Evolutionary conservation across 345 rosid genomes (phyloP), one percentile per base, ranked within the genome.

Genomic region (Linum usitatissimum): DNA sequence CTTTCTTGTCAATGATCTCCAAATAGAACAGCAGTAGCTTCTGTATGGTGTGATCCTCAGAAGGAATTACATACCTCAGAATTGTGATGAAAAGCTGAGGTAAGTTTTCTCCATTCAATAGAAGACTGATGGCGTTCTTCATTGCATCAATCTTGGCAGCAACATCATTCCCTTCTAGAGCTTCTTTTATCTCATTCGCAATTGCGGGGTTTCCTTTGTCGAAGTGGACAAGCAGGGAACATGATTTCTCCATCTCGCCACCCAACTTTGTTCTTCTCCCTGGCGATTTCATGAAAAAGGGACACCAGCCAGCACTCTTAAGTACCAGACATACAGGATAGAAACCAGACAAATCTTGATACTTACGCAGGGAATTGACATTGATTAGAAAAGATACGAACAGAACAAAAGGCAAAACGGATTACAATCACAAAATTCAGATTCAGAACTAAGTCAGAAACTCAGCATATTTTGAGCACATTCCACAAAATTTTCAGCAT

Each of bases 71-170:
- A 67, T 89, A 92, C 76, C 96, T 78, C 60, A 92, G 84, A 67
- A 92, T 89, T 57, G 96, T 89, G 72, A 92, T 92, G 79, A 92
- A 92, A 18, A 89, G 95, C 65, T 89, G 96, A 9, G 98, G 96
- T 36, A 92, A 68, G 28, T 93, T 83, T 81, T 92, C 98, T 42
- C 96, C 96, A 71, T 89, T 92, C 60, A 92, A 68, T 74, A 89
- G 73, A 62, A 92, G 89, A 90, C 89, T 92, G 70, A 92, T 76
- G 18, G 96, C 96, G 65, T 86, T 86, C 93, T 83, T 89, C 83
- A 89, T 70, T 39, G 96, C 96, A 1, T 92, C 95, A 18, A 84
- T 70, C 78, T 92, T 92, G 1, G 81, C 81, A 6, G 70, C 12
- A 14, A 76, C 72, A 61, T 89, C 96, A 57, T 72, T 89, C 18